A percentile compares a stretch with the other conserved stretches of the same genome.
Conservation (phyloP, 2,329 filamentous ascomycete genomes). For the Nannizziopsis barbatae region DNA sequence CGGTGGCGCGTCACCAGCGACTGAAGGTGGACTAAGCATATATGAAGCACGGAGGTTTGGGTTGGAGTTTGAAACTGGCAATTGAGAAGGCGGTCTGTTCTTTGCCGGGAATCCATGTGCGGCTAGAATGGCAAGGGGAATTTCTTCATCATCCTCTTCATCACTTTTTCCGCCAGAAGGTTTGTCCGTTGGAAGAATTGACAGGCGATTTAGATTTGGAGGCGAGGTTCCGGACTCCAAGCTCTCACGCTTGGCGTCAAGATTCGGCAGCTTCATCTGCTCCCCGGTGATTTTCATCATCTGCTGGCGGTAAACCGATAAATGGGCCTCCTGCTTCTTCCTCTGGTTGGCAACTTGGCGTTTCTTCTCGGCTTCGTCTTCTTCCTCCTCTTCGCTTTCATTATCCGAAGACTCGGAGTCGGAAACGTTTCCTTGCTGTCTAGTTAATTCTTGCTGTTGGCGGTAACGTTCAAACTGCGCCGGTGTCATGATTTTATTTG, state of each 20-base stretch:
- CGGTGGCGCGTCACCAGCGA: conserved; percentile 42
- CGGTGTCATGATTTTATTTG: conserved; percentile 78
- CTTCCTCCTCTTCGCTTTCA: conserved; percentile 48
- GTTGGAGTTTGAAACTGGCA: conserved; percentile 56
- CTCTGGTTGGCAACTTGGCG: conserved; percentile 63
- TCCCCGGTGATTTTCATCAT: conserved; percentile 96
- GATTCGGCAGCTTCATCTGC: conserved; percentile 28
- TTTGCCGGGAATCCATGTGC: conserved; percentile 80
- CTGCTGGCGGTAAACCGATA: conserved; percentile 80
- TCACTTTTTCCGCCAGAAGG: conserved; percentile 31
- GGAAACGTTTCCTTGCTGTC: conserved; percentile 41
- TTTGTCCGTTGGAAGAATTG: conserved; percentile 19
- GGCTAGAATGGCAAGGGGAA: conserved; percentile 73
- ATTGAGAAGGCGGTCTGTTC: conserved; percentile 59
- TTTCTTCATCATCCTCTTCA: conserved; percentile 74
- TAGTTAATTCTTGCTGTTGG: conserved; percentile 56
- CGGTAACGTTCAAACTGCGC: conserved; percentile 75
- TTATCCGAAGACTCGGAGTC: conserved; percentile 45
- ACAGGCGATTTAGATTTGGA: conserved; percentile 23
- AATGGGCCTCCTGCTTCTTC: conserved; percentile 78
- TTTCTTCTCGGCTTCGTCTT: conserved; percentile 65
- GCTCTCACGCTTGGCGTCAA: conserved; percentile 41
- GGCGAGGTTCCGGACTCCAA: conserved; percentile 52
- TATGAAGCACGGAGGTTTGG: conserved; percentile 56
- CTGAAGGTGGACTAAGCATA: conserved; percentile 46